Base-by-base conservation (phyloP, 23 red algal species). In the Cyanidioschyzon merolae region DNA sequence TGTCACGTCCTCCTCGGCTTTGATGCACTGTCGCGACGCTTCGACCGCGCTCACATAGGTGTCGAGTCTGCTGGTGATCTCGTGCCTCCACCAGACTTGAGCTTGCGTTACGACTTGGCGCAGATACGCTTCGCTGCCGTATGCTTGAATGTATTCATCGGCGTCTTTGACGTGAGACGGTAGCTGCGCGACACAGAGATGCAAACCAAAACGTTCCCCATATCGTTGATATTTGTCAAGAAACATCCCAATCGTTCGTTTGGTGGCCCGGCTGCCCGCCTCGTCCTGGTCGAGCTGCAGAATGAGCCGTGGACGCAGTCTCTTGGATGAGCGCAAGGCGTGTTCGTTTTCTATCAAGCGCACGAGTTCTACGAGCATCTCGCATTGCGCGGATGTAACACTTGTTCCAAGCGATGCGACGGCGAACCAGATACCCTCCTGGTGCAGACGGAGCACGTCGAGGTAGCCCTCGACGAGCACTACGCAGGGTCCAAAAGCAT, bases 391-490 rank as follows among this genome's bases (percentile, higher is more conserved):
- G 39, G 75, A 25, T 15, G 86, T 85, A 34, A 89, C 77, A 0
- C 75, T 76, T 3, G 90, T 95, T 38, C 90, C 90, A 80, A 95
- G 85, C 0, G 90, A 79, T 12, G 90, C 90, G 1, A 89, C 87
- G 26, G 85, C 86, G 26, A 67, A 77, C 51, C 74, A 39, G 1
- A 82, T 81, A 7, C 85, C 90, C 26, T 83, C 57, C 39, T 95
- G 85, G 82, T 83, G 79, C 18, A 95, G 59, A 17, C 85, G 68
- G 50, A 95, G 83, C 2, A 95, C 90, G 79, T 95, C 90, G 76
- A 95, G 82, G 67, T 95, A 95, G 31, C 90, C 90, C 80, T 95
- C 90, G 24, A 95, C 90, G 24, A 95, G 77, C 40, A 95, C 39
- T 40, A 41, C 58, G 37, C 50, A 76, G 59, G 0, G 50, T 26